Base-by-base conservation (phyloP, 352 stramenopile species). In the Hyaloperonospora brassicae region DNA sequence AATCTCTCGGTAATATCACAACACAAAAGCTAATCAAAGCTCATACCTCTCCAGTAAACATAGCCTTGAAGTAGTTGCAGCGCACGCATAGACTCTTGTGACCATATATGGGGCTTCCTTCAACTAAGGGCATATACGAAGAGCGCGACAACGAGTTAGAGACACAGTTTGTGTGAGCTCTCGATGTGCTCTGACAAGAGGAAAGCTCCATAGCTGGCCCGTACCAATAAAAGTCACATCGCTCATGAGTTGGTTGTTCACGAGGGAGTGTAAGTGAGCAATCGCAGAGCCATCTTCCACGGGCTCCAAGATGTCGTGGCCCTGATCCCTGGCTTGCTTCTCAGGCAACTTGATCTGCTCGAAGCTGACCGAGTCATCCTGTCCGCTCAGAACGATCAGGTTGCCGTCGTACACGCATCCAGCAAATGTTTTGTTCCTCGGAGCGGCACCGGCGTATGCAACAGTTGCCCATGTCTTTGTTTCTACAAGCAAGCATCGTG, bases 341-440 rank as follows among this genome's bases (percentile, higher is more conserved):
- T 85, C 70, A n/a, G 76, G 79, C 35, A 93, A 93, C n/a, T 75
- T 73, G 47, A 95, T 89, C 52, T 95, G 73, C 56, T 96, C 87
- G 52, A 98, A 96, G 58, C 98, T 95, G 64, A 68, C 21, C 85
- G 79, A 50, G 70, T 89, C 95, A 58, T 98, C 89, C 59, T 98
- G 98, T 2, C 91, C 91, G 38, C 86, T 85, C 48, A 95, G 98
- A 17, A 98, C 74, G 60, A 96, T 92, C 25, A 98, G 76, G 7
- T 73, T 87, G 50, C 84, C 75, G 48, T 97, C 86, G 62, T 97
- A 82, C 14, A 97, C 79, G 22, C 87, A 92, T 2, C 80, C 96
- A 23, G 70, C 91, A 98, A 63, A 98, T 97, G 34, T 91, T 73
- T 69, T 96, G 84, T 2, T 89, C 84, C 23, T 61, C 0, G 91